A percentile compares a stretch with the other conserved stretches of the same genome.
phyloP scores from a whole-genome alignment of 148 eudicot genomes.

The Selenicereus undatus region DNA sequence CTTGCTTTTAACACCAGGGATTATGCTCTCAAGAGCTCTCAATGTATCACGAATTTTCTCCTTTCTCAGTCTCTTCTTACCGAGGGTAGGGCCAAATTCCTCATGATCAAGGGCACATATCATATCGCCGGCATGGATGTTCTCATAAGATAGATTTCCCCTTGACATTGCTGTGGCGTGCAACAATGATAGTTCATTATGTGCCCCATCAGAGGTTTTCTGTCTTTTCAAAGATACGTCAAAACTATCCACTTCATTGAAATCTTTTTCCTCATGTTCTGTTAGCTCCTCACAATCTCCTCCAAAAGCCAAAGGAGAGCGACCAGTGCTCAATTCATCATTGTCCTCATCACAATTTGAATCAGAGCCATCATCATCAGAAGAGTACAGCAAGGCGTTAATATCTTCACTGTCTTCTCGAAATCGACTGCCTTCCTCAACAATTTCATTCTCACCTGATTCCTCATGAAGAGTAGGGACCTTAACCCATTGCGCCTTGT shows the following conservation, averaged over 20 bases:
- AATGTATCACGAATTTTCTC: conserved; percentile 50
- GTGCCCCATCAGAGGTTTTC: conserved; percentile 41
- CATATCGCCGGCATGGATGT: conserved; percentile 34
- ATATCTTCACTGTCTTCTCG: conserved; percentile 76
- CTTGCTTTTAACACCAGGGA: conserved; percentile 48
- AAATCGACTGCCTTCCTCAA: conserved; percentile 43
- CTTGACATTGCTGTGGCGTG: not conserved
- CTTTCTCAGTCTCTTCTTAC: conserved; percentile 37
- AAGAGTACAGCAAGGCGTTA: conserved; percentile 66
- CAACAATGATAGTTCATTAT: conserved; percentile 25
- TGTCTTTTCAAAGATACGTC: conserved; percentile 46
- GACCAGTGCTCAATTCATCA: conserved; percentile 65
- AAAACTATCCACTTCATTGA: conserved; percentile 39
- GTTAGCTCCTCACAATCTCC: conserved; percentile 24
- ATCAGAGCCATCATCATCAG: conserved; percentile 34
- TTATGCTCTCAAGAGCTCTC: conserved; percentile 40
- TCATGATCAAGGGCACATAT: conserved; percentile 22
- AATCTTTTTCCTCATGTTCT: conserved; percentile 21
- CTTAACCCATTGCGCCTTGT: conserved; percentile 24
- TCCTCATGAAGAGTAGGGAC: conserved; percentile 33
- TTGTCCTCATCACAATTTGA: conserved; percentile 30
- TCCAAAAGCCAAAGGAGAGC: conserved; percentile 37
- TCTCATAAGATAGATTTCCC: conserved; percentile 5
- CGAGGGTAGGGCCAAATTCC: conserved; percentile 22
- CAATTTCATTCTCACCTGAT: conserved; percentile 38